phyloP scores from a whole-genome alignment of 192 early-diverging fungal species.

The Cladochytrium replicatum region DNA sequence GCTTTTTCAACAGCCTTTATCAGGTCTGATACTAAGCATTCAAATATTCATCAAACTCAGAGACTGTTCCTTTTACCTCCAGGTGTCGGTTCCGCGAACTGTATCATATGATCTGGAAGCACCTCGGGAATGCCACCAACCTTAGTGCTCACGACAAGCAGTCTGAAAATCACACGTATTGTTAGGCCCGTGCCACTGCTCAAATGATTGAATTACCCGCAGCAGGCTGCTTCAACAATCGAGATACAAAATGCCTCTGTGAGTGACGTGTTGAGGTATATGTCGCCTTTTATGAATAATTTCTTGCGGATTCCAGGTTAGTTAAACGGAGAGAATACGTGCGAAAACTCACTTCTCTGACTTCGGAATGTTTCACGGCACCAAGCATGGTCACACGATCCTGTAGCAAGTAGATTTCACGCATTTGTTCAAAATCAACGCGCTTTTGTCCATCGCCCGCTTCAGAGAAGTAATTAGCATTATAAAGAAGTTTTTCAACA shows the following conservation, averaged over 20 bases:
- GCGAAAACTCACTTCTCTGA: slow-evolving; percentile 68
- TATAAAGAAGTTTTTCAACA: background rate
- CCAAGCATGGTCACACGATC: slow-evolving; percentile 87
- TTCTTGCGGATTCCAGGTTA: slow-evolving; percentile 2
- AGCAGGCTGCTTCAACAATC: slow-evolving; percentile 95
- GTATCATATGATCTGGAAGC: slow-evolving; percentile 83
- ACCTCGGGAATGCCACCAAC: slow-evolving; percentile 98
- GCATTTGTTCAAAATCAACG: slow-evolving; percentile 96
- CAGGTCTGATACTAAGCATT: slow-evolving; percentile 38
- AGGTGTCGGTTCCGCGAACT: slow-evolving; percentile 78
- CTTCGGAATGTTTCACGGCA: slow-evolving; percentile 66
- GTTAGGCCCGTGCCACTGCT: background rate
- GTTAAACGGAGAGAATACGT: no score
- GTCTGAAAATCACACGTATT: slow-evolving; percentile 23
- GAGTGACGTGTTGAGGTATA: slow-evolving; percentile 93
- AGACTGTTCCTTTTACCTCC: slow-evolving; percentile 42
- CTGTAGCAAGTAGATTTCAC: slow-evolving; percentile 83
- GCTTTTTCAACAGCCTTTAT: slow-evolving; percentile 60
- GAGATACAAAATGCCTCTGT: slow-evolving; percentile 99
- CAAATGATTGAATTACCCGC: slow-evolving; percentile 68
- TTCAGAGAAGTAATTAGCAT: slow-evolving; percentile 14
- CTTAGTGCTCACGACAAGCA: slow-evolving; percentile 89
- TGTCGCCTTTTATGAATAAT: slow-evolving; percentile 78
- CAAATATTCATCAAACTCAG: background rate
- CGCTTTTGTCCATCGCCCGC: slow-evolving; percentile 91